Percentiles rank a stretch among this genome's conserved stretches.
Conservation (phyloP, 768 basidiomycete species). For the Leccinum variicolor region DNA sequence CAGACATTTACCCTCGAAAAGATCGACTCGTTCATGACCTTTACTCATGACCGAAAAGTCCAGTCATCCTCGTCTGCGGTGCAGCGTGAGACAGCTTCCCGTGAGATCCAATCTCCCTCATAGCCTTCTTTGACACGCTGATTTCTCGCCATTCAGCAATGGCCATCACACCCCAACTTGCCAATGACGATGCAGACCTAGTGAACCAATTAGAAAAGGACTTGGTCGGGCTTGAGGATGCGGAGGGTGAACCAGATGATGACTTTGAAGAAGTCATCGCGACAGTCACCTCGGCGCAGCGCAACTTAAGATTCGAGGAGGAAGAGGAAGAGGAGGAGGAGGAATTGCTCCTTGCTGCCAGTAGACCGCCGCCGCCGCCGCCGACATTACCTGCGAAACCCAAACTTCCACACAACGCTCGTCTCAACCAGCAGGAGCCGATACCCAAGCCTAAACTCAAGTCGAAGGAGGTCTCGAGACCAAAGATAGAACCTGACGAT, state of each 20-base stretch:
- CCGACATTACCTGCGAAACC: conserved; percentile 31
- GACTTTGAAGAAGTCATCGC: conserved; percentile 43
- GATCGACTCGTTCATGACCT: conserved; percentile 59
- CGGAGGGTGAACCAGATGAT: conserved; percentile 41
- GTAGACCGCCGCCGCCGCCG: conserved; percentile 13
- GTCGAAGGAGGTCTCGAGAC: conserved; percentile 21
- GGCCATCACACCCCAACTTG: conserved; percentile 19
- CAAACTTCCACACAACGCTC: conserved; percentile 26
- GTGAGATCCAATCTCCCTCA: conserved; percentile 13
- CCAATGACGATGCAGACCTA: conserved; percentile 27
- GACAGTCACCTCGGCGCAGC: conserved; percentile 20
- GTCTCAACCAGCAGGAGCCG: conserved; percentile 22
- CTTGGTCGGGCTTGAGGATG: conserved; percentile 31
- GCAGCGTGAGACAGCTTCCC: conserved; percentile 15
- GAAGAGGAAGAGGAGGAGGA: conserved; percentile 32
- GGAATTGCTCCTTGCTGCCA: conserved; percentile 27
- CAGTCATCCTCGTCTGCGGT: conserved; percentile 22
- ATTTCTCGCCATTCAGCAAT: conserved; percentile 14
- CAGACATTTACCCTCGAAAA: conserved; percentile 76
- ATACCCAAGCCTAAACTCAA: conserved; percentile 26
- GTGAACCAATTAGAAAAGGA: conserved; percentile 28
- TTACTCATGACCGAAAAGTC: conserved; percentile 50
- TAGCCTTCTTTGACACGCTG: not conserved
- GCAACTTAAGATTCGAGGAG: conserved; percentile 31
- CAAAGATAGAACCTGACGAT: conserved; percentile 20